These are phyloP conservation scores for Lablab purpureus DNA, from an alignment of 306 rosid genomes.

Conservation along the genomic window DNA sequence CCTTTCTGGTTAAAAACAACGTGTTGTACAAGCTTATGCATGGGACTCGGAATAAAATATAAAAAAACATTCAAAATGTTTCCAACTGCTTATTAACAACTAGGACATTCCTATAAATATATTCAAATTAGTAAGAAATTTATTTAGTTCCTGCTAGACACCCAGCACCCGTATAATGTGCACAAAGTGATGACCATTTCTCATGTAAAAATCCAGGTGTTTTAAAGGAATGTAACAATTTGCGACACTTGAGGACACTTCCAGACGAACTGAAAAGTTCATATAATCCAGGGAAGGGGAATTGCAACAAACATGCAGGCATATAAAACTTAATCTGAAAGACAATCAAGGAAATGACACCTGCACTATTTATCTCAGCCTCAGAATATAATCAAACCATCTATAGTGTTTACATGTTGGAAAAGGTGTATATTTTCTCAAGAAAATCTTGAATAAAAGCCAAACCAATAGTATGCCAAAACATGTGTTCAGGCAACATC, in stretches of 20 bases:
- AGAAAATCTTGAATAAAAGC: conserved; percentile 58
- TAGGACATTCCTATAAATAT: background rate
- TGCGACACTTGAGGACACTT: background rate
- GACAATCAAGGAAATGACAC: conserved; percentile 66
- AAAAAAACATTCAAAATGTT: background rate
- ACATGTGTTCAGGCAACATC: conserved; percentile 9
- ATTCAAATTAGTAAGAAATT: background rate
- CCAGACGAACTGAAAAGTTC: background rate
- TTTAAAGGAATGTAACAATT: background rate
- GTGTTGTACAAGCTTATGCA: background rate
- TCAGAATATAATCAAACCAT: conserved; percentile 62
- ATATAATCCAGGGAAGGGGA: background rate
- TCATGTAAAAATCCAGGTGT: background rate
- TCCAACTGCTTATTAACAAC: background rate
- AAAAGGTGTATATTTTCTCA: conserved; percentile 68
- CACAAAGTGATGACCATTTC: background rate
- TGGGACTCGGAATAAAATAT: background rate
- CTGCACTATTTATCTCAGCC: conserved; percentile 76
- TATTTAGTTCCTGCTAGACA: background rate
- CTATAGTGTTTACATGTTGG: conserved; percentile 72
- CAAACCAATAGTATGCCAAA: conserved; percentile 1
- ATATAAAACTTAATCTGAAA: conserved; percentile 65
- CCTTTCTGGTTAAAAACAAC: background rate
- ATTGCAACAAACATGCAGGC: background rate
- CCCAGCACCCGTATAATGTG: background rate